Conservation (phyloP, 73 alveolate species). For the Uronychia setigera region DNA sequence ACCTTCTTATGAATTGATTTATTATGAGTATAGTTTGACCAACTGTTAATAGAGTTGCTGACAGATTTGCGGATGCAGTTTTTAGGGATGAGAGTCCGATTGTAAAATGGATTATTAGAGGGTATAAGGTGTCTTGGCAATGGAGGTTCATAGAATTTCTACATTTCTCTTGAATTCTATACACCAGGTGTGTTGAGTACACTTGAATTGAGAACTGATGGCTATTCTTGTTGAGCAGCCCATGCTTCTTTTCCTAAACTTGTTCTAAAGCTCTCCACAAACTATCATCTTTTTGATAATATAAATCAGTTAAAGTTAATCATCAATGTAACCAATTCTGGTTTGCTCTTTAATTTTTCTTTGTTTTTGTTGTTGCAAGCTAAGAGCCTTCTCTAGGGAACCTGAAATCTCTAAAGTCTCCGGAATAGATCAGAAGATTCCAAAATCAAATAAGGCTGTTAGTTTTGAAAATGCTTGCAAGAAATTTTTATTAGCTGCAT, state of each 20-base stretch:
- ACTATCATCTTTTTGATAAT: neutral
- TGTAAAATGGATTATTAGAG: conserved; percentile 55
- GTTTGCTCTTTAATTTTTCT: too few relatives aligned
- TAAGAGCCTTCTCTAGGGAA: too few relatives aligned
- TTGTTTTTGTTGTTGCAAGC: too few relatives aligned
- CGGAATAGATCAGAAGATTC: too few relatives aligned
- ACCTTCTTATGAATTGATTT: too few relatives aligned
- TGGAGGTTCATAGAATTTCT: conserved; percentile 49
- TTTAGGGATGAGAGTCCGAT: neutral
- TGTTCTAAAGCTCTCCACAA: neutral
- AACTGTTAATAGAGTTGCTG: neutral
- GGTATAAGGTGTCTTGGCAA: conserved; percentile 49
- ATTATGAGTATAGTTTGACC: neutral
- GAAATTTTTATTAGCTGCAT: too few relatives aligned
- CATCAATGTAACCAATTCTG: too few relatives aligned
- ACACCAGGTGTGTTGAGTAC: neutral
- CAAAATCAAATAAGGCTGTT: too few relatives aligned
- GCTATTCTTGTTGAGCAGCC: too few relatives aligned
- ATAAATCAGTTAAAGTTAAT: too few relatives aligned
- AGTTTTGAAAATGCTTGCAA: too few relatives aligned
- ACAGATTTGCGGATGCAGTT: neutral
- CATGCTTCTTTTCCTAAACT: neutral
- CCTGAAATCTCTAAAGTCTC: too few relatives aligned
- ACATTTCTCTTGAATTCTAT: neutral
- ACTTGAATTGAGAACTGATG: neutral